phyloP scores from a whole-genome alignment of 2,329 filamentous ascomycete genomes.

The Taxawa tesnikishii region DNA sequence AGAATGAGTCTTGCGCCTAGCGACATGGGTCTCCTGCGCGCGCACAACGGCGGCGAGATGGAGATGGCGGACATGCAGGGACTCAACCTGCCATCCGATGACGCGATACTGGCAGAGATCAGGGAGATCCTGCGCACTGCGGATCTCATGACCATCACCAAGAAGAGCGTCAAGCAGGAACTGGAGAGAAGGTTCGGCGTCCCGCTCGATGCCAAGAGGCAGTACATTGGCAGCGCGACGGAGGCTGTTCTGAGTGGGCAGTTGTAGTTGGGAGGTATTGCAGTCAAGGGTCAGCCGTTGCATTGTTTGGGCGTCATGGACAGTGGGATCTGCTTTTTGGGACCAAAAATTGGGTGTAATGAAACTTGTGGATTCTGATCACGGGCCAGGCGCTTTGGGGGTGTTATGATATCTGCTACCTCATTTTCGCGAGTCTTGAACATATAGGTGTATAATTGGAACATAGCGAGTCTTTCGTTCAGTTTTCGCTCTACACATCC shows the following conservation, averaged over 20 bases:
- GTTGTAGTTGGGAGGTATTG: conserved; percentile 15
- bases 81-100: conserved; percentile 61
- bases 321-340: no score
- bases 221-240: conserved; percentile 57
- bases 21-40: conserved; percentile 11
- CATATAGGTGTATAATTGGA: no score
- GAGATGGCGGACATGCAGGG: conserved; percentile 64
- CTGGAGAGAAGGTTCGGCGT: conserved; percentile 84
- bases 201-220: conserved; percentile 71
- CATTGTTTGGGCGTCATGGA: no score
- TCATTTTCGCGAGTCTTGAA: no score
- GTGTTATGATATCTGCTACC: no score
- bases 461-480: no score
- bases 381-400: no score
- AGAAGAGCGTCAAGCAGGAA: conserved; percentile 95
- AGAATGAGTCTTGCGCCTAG: conserved; percentile 70
- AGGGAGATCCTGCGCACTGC: conserved; percentile 82
- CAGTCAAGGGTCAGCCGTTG: no score
- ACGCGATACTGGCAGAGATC: conserved; percentile 85
- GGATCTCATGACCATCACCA: conserved; percentile 95
- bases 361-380: no score
- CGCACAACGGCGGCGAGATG: conserved; percentile 40
- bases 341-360: no score
- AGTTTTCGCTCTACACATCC: no score
- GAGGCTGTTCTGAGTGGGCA: conserved; percentile 29